Base-by-base conservation (phyloP, 2,329 filamentous ascomycete genomes). In the Emergomyces orientalis region DNA sequence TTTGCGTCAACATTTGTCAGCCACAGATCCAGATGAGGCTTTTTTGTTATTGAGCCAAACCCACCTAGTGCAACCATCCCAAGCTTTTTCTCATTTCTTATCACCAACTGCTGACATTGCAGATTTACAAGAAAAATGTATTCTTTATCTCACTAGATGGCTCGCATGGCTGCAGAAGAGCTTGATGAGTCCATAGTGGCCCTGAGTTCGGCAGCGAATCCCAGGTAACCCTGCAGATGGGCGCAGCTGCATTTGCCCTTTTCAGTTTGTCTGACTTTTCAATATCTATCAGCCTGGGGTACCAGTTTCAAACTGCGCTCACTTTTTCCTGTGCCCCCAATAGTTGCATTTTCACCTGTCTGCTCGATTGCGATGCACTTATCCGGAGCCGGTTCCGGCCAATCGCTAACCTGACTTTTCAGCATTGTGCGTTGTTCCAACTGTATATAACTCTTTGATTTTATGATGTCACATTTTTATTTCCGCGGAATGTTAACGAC, bases 31-130 rank as follows among this genome's bases (percentile, higher is more conserved):
- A 17, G n/a, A 39, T n/a, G 25, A 39, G 9, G n/a, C 54, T 41
- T 41, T 52, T 56, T 34, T 11, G 5, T 7, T 14, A 3, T 22
- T 25, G 25, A 52, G 59, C 30, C 30, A n/a, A 13, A 80, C 88
- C 81, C 77, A 93, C 89, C 95, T 90, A 94, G 88, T 47, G 88
- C 90, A 54, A 97, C 22, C 47, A 49, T 97, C 2, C 91, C 91
- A 76, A 96, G 76, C 11, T 25, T 25, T 49, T 91, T 91, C 9
- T 17, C 14, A 45, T 11, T 37, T 47, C 96, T 90, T 45, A 96
- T 86, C 1, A 95, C 90, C 43, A 95, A 64, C 37, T 66, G 63
- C 58, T 65, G 34, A 37, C 8, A 30, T n/a, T 27, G 13, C 14
- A 25, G 27, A 34, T 8, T 3, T 3, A 39, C 30, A 25, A 39